phyloP scores from a whole-genome alignment of 192 early-diverging fungal species.

The Coemansia pectinata region DNA sequence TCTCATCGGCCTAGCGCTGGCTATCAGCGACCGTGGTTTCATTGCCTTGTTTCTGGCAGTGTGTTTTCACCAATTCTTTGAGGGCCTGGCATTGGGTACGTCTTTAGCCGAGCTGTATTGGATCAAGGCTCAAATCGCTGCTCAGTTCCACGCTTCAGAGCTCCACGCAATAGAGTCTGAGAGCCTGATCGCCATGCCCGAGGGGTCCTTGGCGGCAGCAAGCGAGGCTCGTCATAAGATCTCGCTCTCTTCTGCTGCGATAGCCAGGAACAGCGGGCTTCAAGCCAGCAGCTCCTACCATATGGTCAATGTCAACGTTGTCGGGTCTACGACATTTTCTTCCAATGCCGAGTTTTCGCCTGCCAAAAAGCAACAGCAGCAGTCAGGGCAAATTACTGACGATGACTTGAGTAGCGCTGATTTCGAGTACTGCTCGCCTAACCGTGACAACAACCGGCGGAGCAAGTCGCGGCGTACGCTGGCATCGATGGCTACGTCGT shows the following conservation, averaged over 20 bases:
- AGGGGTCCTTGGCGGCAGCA: background rate
- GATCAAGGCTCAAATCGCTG: conserved; percentile 41
- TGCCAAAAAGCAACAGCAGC: background rate
- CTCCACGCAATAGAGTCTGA: background rate
- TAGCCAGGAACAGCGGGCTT: background rate
- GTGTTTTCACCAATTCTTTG: conserved; percentile 73
- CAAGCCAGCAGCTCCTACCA: background rate
- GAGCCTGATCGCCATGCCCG: conserved; percentile 1
- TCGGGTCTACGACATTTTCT: conserved; percentile 7
- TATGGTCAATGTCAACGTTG: conserved; percentile 4
- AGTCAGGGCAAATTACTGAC: background rate
- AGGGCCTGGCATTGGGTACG: conserved; percentile 72
- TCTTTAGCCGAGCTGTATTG: conserved; percentile 65
- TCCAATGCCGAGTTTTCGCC: conserved; percentile 1
- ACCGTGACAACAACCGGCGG: background rate
- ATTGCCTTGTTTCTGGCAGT: conserved; percentile 62
- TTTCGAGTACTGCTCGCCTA: conserved; percentile 16
- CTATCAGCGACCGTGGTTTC: conserved; percentile 52
- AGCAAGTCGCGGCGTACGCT: conserved; percentile 43
- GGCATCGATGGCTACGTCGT: conserved; percentile 47
- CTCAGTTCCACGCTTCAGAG: background rate
- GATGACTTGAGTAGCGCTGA: conserved; percentile 14
- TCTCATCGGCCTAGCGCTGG: conserved; percentile 68
- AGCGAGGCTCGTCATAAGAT: background rate
- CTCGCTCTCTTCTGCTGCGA: background rate